Evolutionary conservation across 306 rosid species (phyloP).

Genomic region (Sesbania bispinosa): DNA sequence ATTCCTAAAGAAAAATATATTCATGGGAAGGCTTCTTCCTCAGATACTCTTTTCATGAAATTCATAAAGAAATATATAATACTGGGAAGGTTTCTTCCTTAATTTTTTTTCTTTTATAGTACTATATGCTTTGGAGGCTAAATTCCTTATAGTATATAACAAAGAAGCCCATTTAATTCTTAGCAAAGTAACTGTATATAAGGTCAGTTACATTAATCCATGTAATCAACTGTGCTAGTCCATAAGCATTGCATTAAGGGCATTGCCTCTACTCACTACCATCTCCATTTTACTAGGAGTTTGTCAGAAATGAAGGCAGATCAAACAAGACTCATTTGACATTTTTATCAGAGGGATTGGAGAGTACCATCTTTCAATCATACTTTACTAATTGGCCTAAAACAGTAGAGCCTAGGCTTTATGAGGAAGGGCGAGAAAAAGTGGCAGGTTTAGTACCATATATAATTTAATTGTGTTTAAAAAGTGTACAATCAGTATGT

Average conservation of each 20-base stretch:
- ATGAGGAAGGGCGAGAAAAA: slow-evolving; percentile 95
- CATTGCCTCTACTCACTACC: slow-evolving; percentile 20
- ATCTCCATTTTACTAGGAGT: slow-evolving; percentile 53
- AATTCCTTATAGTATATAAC: background rate
- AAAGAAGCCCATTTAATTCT: background rate
- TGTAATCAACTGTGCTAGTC: background rate
- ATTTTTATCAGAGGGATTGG: slow-evolving; percentile 81
- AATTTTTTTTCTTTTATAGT: background rate
- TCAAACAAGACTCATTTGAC: slow-evolving; percentile 67
- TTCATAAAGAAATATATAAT: too few species aligned
- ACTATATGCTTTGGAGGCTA: background rate
- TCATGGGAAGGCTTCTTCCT: slow-evolving; percentile 6
- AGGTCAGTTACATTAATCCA: slow-evolving; percentile 1
- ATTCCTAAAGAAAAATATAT: background rate
- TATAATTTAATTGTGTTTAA: slow-evolving; percentile 10
- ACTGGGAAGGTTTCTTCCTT: slow-evolving; percentile 3
- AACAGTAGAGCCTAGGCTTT: slow-evolving; percentile 64
- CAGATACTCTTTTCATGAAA: too few species aligned
- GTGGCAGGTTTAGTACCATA: slow-evolving; percentile 77
- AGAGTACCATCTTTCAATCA: slow-evolving; percentile 62
- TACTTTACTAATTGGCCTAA: slow-evolving; percentile 79
- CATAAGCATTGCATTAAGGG: slow-evolving; percentile 13
- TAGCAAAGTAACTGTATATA: background rate
- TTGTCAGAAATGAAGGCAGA: slow-evolving; percentile 75
- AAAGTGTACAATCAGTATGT: slow-evolving; percentile 6